Conservation (phyloP, 2,329 filamentous ascomycete species). For the Penicillium crustosum region DNA sequence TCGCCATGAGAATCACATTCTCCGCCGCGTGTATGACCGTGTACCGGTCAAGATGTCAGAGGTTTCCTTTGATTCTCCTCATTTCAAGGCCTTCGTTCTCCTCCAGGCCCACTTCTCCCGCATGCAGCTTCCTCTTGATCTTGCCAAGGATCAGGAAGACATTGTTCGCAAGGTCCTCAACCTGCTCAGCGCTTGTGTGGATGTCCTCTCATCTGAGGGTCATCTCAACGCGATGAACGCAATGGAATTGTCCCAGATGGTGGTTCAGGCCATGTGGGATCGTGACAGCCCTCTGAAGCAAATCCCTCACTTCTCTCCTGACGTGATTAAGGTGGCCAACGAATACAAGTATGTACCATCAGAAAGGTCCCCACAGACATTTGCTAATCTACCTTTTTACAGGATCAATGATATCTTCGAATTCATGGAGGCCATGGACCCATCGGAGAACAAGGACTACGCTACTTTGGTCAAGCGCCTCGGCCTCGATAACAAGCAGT, state of each 20-base stretch:
- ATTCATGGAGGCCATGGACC: slow-evolving; percentile 99
- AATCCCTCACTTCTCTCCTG: slow-evolving; percentile 87
- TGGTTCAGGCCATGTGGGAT: slow-evolving; percentile 99
- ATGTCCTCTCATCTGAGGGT: slow-evolving; percentile 92
- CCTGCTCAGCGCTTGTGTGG: slow-evolving; percentile 86
- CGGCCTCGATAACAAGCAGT: slow-evolving; percentile 74
- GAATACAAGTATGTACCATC: slow-evolving; percentile 65
- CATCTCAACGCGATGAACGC: slow-evolving; percentile 96
- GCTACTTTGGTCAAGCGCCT: slow-evolving; percentile 73
- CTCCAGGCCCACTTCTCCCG: slow-evolving; percentile 96
- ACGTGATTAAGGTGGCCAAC: slow-evolving; percentile 78
- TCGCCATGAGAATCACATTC: slow-evolving; percentile 82
- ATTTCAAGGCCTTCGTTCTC: slow-evolving; percentile 98
- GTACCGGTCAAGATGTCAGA: slow-evolving; percentile 94
- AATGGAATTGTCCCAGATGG: slow-evolving; percentile 99
- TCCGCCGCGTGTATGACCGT: slow-evolving; percentile 90
- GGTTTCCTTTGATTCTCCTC: slow-evolving; percentile 82
- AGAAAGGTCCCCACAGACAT: slow-evolving; percentile 22
- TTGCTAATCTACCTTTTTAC: slow-evolving; percentile 20
- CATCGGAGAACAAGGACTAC: slow-evolving; percentile 84
- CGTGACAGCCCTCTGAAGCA: slow-evolving; percentile 95
- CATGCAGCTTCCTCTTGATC: slow-evolving; percentile 92
- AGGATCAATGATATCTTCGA: slow-evolving; percentile 92
- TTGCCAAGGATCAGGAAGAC: slow-evolving; percentile 92
- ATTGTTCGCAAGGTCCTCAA: slow-evolving; percentile 82